phyloP scores from a whole-genome alignment of 768 basidiomycete species.

The Pisolithus albus region DNA sequence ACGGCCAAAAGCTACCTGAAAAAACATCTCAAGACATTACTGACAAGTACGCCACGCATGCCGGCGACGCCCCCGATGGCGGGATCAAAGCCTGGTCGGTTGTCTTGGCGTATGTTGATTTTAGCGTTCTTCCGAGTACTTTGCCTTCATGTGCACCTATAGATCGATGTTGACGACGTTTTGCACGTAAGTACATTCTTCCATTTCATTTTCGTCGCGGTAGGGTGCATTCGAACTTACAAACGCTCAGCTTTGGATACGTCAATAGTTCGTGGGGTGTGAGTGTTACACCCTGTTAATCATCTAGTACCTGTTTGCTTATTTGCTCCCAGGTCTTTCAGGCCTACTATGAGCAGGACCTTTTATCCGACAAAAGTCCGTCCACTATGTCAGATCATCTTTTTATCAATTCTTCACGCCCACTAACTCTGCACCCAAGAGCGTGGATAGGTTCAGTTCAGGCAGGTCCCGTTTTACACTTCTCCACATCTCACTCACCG shows the following conservation, averaged over 20 bases:
- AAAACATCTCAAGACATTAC: background rate
- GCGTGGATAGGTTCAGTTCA: slow-evolving; percentile 80
- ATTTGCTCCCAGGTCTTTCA: slow-evolving; percentile 55
- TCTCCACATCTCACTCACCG: background rate
- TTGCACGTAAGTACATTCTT: slow-evolving; percentile 30
- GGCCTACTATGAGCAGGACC: slow-evolving; percentile 54
- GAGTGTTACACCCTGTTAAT: slow-evolving; percentile 17
- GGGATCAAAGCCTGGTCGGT: slow-evolving; percentile 28
- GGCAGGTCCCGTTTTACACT: slow-evolving; percentile 26
- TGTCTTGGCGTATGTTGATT: slow-evolving; percentile 18
- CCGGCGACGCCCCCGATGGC: slow-evolving; percentile 22
- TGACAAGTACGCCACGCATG: slow-evolving; percentile 15
- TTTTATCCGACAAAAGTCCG: slow-evolving; percentile 44
- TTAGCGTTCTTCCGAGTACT: background rate
- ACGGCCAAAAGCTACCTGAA: slow-evolving; percentile 5
- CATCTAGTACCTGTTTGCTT: no score
- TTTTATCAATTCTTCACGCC: background rate
- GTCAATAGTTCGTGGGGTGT: slow-evolving; percentile 68
- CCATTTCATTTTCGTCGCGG: background rate
- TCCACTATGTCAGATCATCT: slow-evolving; percentile 50
- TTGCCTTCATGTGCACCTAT: background rate
- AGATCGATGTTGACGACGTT: slow-evolving; percentile 26
- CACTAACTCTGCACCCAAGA: slow-evolving; percentile 27
- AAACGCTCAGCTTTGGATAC: slow-evolving; percentile 47
- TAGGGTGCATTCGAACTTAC: background rate